Percentiles rank a stretch among this genome's conserved stretches.
phyloP scores from a whole-genome alignment of 192 early-diverging fungal genomes.

The Coemansia reversa region DNA sequence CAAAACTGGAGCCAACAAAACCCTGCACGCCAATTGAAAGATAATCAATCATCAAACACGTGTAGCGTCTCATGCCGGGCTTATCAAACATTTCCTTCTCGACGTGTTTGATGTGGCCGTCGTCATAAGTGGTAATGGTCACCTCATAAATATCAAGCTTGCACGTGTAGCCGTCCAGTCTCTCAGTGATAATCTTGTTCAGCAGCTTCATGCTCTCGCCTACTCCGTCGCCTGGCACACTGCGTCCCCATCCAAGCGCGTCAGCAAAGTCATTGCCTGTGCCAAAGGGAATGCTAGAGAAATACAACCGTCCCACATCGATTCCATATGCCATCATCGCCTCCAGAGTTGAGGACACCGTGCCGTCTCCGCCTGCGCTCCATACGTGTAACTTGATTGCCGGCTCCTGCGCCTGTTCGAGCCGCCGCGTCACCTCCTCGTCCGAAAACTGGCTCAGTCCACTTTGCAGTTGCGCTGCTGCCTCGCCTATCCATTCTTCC shows the following conservation, averaged over 20 bases:
- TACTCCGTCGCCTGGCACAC: conserved; percentile 60
- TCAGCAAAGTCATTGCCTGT: conserved; percentile 76
- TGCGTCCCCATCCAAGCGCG: conserved; percentile 76
- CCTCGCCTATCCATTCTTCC: conserved; percentile 51
- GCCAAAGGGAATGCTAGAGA: conserved; percentile 73
- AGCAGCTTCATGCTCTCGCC: conserved; percentile 60
- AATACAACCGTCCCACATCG: conserved; percentile 65
- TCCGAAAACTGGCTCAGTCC: conserved; percentile 37
- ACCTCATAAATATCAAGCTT: conserved; percentile 73
- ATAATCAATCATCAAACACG: conserved; percentile 69
- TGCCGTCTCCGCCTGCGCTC: conserved; percentile 77
- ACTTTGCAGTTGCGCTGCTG: conserved; percentile 35
- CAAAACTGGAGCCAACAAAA: conserved; percentile 69
- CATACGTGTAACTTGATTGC: conserved; percentile 68
- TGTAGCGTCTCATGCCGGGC: conserved; percentile 49
- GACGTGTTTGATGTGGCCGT: conserved; percentile 64
- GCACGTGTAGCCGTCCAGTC: conserved; percentile 63
- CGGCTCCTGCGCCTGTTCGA: conserved; percentile 43
- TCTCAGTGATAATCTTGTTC: conserved; percentile 57
- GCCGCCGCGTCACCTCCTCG: conserved; percentile 33
- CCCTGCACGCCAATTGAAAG: conserved; percentile 74
- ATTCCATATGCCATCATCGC: conserved; percentile 61
- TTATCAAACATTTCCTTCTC: conserved; percentile 54
- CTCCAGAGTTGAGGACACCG: conserved; percentile 69
- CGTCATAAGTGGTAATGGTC: conserved; percentile 57